Conservation (phyloP, 306 rosid species). For the Cucurbita moschata region DNA sequence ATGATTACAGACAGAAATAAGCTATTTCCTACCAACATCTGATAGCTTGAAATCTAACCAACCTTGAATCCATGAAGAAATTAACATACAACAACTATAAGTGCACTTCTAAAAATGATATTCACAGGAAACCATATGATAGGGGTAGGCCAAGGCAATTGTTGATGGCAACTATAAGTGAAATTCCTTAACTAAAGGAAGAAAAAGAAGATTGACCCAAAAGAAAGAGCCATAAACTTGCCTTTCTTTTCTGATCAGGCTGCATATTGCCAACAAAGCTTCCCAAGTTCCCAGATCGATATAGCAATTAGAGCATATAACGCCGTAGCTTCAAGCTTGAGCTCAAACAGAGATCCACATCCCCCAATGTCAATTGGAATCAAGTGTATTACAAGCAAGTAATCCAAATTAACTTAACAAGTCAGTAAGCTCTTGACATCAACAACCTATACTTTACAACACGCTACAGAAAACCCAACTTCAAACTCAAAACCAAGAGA, state of each 20-base stretch:
- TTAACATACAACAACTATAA: neutral
- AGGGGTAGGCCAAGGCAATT: neutral
- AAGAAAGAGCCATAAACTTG: conserved; percentile 15
- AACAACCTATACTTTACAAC: neutral
- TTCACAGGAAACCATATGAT: neutral
- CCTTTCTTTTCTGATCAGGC: conserved; percentile 92
- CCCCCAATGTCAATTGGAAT: conserved; percentile 10
- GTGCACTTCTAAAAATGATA: neutral
- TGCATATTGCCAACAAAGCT: conserved; percentile 53
- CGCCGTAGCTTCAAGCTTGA: conserved; percentile 15
- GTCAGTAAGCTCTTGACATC: conserved; percentile 20
- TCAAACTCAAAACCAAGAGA: conserved; percentile 12
- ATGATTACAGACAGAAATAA: neutral
- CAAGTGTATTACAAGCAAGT: conserved; percentile 19
- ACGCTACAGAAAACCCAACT: neutral
- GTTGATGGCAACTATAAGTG: neutral
- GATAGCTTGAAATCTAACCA: neutral
- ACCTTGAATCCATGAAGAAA: neutral
- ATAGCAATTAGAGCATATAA: conserved; percentile 27
- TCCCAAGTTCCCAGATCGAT: conserved; percentile 18
- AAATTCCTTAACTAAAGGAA: neutral
- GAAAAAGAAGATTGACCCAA: neutral
- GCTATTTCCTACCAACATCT: neutral
- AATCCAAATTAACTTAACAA: conserved; percentile 15
- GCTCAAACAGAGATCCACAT: conserved; percentile 27